phyloP scores from a whole-genome alignment of 1,284 basidiomycete species.

The Grifola frondosa region DNA sequence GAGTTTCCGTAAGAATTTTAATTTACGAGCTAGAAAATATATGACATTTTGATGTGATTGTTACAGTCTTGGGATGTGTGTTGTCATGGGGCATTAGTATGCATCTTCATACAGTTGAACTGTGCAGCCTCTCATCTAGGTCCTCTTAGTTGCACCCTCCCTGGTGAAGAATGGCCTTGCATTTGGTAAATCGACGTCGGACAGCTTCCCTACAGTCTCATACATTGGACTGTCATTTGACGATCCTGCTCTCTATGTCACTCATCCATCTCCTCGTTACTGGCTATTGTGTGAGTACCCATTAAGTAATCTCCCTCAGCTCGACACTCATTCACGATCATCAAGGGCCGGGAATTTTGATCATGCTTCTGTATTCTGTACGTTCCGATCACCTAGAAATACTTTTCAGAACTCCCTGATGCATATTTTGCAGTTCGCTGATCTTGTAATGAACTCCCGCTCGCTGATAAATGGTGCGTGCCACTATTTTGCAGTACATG shows the following conservation, averaged over 20 bases:
- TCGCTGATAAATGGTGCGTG: constrained; percentile 9
- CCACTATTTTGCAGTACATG: no score
- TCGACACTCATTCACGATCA: not conserved
- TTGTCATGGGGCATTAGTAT: constrained; percentile 61
- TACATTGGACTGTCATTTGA: constrained; percentile 46
- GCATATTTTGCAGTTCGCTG: constrained; percentile 15
- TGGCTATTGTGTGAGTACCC: constrained; percentile 51
- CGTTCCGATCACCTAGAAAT: constrained; percentile 39
- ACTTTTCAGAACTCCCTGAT: constrained; percentile 8
- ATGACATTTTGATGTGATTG: constrained; percentile 2
- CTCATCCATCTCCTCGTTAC: constrained; percentile 59
- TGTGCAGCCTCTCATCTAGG: not conserved
- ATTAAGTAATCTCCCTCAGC: not conserved
- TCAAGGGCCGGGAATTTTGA: constrained; percentile 56
- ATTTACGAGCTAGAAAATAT: not conserved
- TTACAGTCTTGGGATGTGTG: constrained; percentile 48
- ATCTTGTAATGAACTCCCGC: constrained; percentile 21
- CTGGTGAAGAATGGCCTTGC: constrained; percentile 54
- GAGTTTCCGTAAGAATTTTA: constrained; percentile 51
- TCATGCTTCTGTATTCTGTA: constrained; percentile 54
- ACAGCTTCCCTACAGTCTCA: constrained; percentile 44
- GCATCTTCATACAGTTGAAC: not conserved
- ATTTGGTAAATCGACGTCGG: constrained; percentile 39
- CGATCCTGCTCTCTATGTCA: constrained; percentile 41
- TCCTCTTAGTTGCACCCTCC: constrained; percentile 45